Evolutionary conservation across 768 basidiomycete genomes (phyloP).

Genomic region (Russula compacta): DNA sequence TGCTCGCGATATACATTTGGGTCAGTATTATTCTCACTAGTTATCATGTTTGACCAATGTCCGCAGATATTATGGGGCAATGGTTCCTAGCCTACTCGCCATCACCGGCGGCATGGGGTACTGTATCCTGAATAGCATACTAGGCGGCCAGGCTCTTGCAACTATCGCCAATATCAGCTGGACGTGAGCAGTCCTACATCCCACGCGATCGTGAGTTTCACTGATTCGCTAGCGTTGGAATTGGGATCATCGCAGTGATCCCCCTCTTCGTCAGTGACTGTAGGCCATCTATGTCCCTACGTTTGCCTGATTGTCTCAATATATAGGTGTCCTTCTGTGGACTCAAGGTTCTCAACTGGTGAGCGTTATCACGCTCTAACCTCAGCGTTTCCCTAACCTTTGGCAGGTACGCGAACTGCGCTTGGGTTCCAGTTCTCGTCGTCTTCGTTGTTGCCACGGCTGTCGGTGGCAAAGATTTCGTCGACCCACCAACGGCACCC

Average conservation of each 20-base stretch:
- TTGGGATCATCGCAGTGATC: conserved; percentile 64
- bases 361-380: neutral
- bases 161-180: conserved; percentile 44
- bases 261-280: conserved; percentile 41
- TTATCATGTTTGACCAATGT: neutral
- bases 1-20: conserved; percentile 55
- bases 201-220: neutral
- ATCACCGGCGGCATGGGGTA: conserved; percentile 47
- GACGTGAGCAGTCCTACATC: conserved; percentile 30
- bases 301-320: neutral
- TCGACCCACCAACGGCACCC: conserved; percentile 38
- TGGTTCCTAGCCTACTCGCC: conserved; percentile 39
- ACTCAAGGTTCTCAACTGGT: conserved; percentile 53
- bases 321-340: conserved; percentile 56
- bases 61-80: conserved; percentile 47
- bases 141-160: conserved; percentile 52
- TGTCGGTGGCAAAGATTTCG: conserved; percentile 63
- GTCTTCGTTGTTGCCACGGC: conserved; percentile 64
- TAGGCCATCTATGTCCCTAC: neutral
- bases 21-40: conserved; percentile 24
- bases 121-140: conserved; percentile 48
- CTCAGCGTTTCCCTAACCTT: neutral
- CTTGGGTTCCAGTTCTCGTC: conserved; percentile 74
- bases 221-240: conserved; percentile 42
- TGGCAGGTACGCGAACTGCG: conserved; percentile 59